Evolutionary conservation across 1,284 basidiomycete genomes (phyloP), one percentile per base, ranked within the genome.

Genomic region (Microbotryum silenes-acaulis): DNA sequence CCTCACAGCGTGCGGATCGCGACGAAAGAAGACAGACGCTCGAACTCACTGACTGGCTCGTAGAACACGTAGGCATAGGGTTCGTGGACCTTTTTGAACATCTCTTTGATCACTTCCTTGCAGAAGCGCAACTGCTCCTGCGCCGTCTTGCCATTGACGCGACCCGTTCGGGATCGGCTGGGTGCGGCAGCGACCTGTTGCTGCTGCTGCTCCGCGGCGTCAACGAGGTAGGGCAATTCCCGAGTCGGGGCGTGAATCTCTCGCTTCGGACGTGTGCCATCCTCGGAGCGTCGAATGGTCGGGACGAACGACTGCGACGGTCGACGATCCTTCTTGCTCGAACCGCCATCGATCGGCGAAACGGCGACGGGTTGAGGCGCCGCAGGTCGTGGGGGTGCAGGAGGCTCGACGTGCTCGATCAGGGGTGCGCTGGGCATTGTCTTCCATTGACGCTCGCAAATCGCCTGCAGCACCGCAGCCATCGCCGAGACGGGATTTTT

Each of bases 201-300:
- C 59, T 63, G 46, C 73, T 71, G 73, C 58, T 74, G 74, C 9
- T 69, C 56, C 33, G 67, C 71, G n/a, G 75, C 70, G 50, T 76
- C 81, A 71, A 91, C 88, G 33, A 83, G 81, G 74, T 92, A 96
- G 0, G 88, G 83, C 23, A 96, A 77, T 71, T 97, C 94, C 75
- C 91, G 86, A 18, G 91, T 86, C 21, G 93, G 93, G 14, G 93
- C 91, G 72, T 97, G 92, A 47, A 97, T 93, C 75, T 97, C 94
- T 57, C 94, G 88, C 78, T 97, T 97, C 1, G 94, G 94, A 23
- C 94, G 84, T n/a, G 64, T 61, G 31, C 56, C 56, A 47, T 67
- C 79, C 18, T 86, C 85, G 20, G 83, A 84, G 31, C 88, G 85
- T 50, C 87, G 82, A 69, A 89, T 87, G 57, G 84, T 83, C 54